A percentile compares a stretch with the other conserved stretches of the same genome.
Evolutionary conservation across 1,284 basidiomycete species (phyloP).

Genomic region (Uromyces viciae-fabae): DNA sequence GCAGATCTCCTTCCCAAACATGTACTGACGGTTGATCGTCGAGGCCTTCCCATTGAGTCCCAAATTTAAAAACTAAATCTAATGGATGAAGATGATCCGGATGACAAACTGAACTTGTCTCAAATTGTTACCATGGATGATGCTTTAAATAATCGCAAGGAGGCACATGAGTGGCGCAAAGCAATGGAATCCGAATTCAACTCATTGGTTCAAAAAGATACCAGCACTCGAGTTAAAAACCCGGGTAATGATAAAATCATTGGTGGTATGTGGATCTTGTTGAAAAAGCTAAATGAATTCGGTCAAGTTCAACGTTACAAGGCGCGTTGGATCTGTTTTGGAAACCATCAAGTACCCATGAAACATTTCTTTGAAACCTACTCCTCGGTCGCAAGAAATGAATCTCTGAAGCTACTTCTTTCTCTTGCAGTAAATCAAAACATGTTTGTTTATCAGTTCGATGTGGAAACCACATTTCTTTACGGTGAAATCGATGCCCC

Average conservation of each 20-base stretch:
- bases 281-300: slow-evolving; percentile 15
- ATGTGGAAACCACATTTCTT: slow-evolving; percentile 58
- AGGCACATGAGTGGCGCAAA: neutral
- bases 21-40: neutral
- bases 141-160: neutral
- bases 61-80: neutral
- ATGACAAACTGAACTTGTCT: neutral
- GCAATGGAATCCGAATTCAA: slow-evolving; percentile 13
- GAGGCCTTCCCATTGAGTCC: neutral
- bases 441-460: slow-evolving; percentile 55
- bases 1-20: neutral
- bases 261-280: slow-evolving; percentile 31
- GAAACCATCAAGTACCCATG: slow-evolving; percentile 9
- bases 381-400: neutral
- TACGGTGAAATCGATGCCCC: slow-evolving; percentile 57
- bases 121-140: neutral
- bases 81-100: too few relatives aligned
- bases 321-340: slow-evolving; percentile 16
- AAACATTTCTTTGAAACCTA: neutral
- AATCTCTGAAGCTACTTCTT: neutral
- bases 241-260: slow-evolving; percentile 6
- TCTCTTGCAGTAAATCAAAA: neutral
- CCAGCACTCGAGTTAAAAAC: neutral
- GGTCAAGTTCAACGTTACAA: slow-evolving; percentile 1
- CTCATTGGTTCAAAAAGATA: neutral